Conservation (phyloP, 1,284 basidiomycete species). For the Boletus sp. region DNA sequence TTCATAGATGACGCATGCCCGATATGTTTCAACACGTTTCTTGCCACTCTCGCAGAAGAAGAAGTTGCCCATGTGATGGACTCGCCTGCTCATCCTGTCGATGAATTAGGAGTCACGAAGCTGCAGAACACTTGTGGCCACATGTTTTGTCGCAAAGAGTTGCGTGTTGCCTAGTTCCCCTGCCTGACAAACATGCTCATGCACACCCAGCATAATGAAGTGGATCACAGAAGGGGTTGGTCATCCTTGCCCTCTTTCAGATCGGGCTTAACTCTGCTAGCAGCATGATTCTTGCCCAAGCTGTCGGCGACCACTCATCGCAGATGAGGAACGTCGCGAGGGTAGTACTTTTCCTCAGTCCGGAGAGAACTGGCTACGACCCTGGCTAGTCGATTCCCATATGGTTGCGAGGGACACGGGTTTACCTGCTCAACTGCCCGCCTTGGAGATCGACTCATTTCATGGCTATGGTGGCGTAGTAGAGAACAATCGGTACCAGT, state of each 20-base stretch:
- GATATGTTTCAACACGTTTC: slow-evolving; percentile 64
- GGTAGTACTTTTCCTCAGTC: background rate
- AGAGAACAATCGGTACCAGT: slow-evolving; percentile 33
- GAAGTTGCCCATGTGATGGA: slow-evolving; percentile 69
- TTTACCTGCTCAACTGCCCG: slow-evolving; percentile 21
- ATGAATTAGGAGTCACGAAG: slow-evolving; percentile 63
- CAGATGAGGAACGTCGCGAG: slow-evolving; percentile 16
- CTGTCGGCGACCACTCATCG: slow-evolving; percentile 49
- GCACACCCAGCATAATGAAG: slow-evolving; percentile 48
- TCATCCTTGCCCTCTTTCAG: slow-evolving; percentile 13
- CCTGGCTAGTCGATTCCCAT: slow-evolving; percentile 23
- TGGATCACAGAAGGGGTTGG: slow-evolving; percentile 60
- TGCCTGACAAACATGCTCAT: slow-evolving; percentile 15
- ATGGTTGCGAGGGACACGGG: slow-evolving; percentile 19
- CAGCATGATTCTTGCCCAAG: slow-evolving; percentile 62
- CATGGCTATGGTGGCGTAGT: slow-evolving; percentile 3
- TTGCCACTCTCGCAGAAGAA: slow-evolving; percentile 65
- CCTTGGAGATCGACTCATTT: slow-evolving; percentile 15
- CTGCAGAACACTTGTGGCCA: slow-evolving; percentile 62
- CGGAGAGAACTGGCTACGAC: slow-evolving; percentile 19
- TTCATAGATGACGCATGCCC: slow-evolving; percentile 58
- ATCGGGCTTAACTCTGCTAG: slow-evolving; percentile 9
- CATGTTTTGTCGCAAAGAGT: slow-evolving; percentile 75
- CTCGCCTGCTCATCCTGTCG: slow-evolving; percentile 64
- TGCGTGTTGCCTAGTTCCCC: slow-evolving; percentile 17